phyloP scores from a whole-genome alignment of 2,329 filamentous ascomycete genomes.

The Pseudogymnoascus sp. region DNA sequence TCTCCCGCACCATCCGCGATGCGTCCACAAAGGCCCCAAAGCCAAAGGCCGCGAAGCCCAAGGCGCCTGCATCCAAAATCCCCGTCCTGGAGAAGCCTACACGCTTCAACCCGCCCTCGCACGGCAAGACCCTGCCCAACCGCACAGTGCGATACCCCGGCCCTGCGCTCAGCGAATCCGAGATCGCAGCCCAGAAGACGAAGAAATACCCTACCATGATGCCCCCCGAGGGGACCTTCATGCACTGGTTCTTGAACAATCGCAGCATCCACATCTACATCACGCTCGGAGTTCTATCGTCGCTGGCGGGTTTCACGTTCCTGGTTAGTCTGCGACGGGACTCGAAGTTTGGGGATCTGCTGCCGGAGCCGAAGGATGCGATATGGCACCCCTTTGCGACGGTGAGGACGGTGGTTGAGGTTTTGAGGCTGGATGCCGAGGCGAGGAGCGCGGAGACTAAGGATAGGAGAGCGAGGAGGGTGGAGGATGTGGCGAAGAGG shows the following conservation, averaged over 20 bases:
- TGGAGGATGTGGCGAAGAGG: constrained; percentile 85
- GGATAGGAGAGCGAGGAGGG: constrained; percentile 64
- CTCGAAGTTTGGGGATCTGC: constrained; percentile 72
- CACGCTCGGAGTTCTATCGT: constrained; percentile 48
- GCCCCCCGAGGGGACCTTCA: constrained; percentile 73
- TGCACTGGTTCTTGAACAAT: constrained; percentile 79
- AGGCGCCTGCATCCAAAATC: constrained; percentile 40
- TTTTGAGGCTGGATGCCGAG: constrained; percentile 70
- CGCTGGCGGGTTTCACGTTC: constrained; percentile 67
- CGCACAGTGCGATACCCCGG: constrained; percentile 61
- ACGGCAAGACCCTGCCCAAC: constrained; percentile 62
- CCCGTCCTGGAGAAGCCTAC: constrained; percentile 78
- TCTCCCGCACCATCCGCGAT: constrained; percentile 25
- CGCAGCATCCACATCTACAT: constrained; percentile 73
- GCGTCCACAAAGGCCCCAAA: constrained; percentile 30
- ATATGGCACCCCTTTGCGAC: constrained; percentile 65
- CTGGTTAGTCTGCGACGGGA: constrained; percentile 70
- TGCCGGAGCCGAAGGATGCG: constrained; percentile 66
- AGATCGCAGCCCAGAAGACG: constrained; percentile 58
- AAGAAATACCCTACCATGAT: constrained; percentile 85
- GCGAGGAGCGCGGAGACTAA: constrained; percentile 62
- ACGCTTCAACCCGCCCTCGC: constrained; percentile 87
- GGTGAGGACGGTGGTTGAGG: constrained; percentile 58
- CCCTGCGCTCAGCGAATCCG: constrained; percentile 59
- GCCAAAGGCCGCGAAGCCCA: constrained; percentile 17